These are phyloP conservation scores for Salix exigua DNA, from an alignment of 345 rosid species.

Conservation along the genomic window DNA sequence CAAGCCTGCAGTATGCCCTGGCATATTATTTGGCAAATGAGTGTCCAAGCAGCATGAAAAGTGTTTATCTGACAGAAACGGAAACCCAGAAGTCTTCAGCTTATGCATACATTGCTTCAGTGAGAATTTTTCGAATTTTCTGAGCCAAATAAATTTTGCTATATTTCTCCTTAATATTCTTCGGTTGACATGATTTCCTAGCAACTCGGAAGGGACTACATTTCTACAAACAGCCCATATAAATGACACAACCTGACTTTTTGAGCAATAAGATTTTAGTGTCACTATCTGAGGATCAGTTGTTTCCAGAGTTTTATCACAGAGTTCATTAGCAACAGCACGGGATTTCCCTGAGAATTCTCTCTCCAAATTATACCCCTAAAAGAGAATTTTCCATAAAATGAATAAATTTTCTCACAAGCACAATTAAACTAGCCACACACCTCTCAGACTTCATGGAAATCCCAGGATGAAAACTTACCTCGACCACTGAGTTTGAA, in stretches of 20 bases:
- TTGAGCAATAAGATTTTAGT: conserved; percentile 48
- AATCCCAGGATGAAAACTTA: conserved; percentile 18
- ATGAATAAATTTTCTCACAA: background rate
- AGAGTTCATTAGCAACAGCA: conserved; percentile 11
- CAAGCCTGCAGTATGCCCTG: conserved; percentile 16
- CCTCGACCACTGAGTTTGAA: conserved; percentile 27
- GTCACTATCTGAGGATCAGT: conserved; percentile 22
- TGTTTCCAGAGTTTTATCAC: conserved; percentile 8
- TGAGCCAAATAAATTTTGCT: conserved; percentile 51
- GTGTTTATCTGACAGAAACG: conserved; percentile 43
- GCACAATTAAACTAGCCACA: conserved; percentile 1
- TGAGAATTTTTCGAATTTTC: conserved; percentile 70
- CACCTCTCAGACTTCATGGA: conserved; percentile 1
- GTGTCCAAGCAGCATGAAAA: conserved; percentile 25
- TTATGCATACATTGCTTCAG: conserved; percentile 54
- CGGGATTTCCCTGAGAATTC: conserved; percentile 12
- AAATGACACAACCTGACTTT: conserved; percentile 65
- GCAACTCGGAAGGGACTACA: conserved; percentile 63
- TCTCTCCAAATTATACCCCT: conserved; percentile 29
- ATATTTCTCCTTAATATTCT: conserved; percentile 63
- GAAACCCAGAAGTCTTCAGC: conserved; percentile 49
- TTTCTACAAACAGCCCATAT: conserved; percentile 75
- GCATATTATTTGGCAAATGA: conserved; percentile 15
- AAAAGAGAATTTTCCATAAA: conserved; percentile 11
- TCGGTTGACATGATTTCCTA: conserved; percentile 64